Percentiles rank a stretch among this genome's conserved stretches.
phyloP scores from a whole-genome alignment of 2,329 filamentous ascomycete species.

The Dothideomycetes sp. region DNA sequence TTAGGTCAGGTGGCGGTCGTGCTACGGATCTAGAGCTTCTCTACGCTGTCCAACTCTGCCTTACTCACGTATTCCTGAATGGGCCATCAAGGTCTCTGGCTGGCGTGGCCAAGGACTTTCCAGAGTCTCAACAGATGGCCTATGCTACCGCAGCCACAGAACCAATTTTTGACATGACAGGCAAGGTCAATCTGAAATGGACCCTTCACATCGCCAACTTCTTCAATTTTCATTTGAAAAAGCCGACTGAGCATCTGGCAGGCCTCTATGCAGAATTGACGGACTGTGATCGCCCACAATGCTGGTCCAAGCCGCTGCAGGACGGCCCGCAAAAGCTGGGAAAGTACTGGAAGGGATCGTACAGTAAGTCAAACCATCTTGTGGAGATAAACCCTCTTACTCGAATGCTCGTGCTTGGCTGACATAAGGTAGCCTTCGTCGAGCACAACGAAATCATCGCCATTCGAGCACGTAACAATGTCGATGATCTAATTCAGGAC shows the following conservation, averaged over 20 bases:
- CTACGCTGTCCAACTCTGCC: constrained; percentile 18
- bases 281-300: constrained; percentile 2
- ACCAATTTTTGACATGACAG: constrained; percentile 29
- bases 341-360: constrained; percentile 40
- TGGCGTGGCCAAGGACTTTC: constrained; percentile 22
- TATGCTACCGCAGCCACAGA: constrained; percentile 25
- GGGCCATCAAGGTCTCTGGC: neutral
- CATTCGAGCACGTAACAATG: constrained; percentile 14
- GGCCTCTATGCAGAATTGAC: neutral
- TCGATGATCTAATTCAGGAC: constrained; percentile 12
- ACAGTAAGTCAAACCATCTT: constrained; percentile 12
- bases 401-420: too few species aligned
- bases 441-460: constrained; percentile 17
- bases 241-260: constrained; percentile 19
- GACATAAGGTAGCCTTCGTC: constrained; percentile 30
- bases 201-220: constrained; percentile 39
- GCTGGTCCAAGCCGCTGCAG: constrained; percentile 27
- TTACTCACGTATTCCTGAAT: constrained; percentile 14
- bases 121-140: constrained; percentile 32
- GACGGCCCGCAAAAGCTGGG: constrained; percentile 26
- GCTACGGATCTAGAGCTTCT: constrained; percentile 10
- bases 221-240: constrained; percentile 40
- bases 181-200: constrained; percentile 34
- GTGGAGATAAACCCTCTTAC: too few species aligned
- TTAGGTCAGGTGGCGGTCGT: neutral